Conservation (phyloP, 1,284 basidiomycete genomes). For the Mycena sp. region DNA sequence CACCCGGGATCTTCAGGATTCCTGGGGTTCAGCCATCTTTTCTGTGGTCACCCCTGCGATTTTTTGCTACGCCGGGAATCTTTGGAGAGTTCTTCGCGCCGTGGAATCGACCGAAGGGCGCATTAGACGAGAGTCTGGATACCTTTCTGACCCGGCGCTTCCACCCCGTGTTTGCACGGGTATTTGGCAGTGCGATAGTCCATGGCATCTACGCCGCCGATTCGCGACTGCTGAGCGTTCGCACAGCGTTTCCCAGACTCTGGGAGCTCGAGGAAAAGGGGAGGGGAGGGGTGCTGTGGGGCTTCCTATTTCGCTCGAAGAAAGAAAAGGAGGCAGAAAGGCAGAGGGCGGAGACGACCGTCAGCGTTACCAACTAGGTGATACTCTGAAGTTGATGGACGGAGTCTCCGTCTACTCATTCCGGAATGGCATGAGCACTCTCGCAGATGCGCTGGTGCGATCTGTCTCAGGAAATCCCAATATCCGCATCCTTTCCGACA, state of each 20-base stretch:
- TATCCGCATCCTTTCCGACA: slow-evolving; percentile 64
- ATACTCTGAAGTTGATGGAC: slow-evolving; percentile 62
- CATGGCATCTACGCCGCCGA: slow-evolving; percentile 96
- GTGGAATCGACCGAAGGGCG: slow-evolving; percentile 48
- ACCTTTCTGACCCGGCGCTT: slow-evolving; percentile 83
- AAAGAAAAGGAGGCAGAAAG: slow-evolving; percentile 31
- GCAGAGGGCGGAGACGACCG: slow-evolving; percentile 31
- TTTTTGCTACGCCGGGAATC: slow-evolving; percentile 62
- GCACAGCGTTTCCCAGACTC: slow-evolving; percentile 80
- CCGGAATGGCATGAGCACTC: slow-evolving; percentile 76
- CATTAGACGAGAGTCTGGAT: slow-evolving; percentile 85
- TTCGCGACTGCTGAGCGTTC: slow-evolving; percentile 77
- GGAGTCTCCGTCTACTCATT: slow-evolving; percentile 83
- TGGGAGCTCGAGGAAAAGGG: slow-evolving; percentile 75
- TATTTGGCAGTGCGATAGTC: slow-evolving; percentile 85
- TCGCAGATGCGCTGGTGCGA: slow-evolving; percentile 67
- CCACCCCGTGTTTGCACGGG: slow-evolving; percentile 65
- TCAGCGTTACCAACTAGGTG: slow-evolving; percentile 53
- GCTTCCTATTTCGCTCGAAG: slow-evolving; percentile 55
- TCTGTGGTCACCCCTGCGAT: slow-evolving; percentile 57
- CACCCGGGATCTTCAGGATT: slow-evolving; percentile 51
- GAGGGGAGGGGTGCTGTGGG: slow-evolving; percentile 74
- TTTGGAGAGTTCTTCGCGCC: slow-evolving; percentile 66
- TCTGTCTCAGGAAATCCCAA: slow-evolving; percentile 59
- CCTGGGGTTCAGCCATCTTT: slow-evolving; percentile 60